These are phyloP conservation scores for Solanum hybrid DNA, from an alignment of 305 asterid species.

Conservation along the genomic window DNA sequence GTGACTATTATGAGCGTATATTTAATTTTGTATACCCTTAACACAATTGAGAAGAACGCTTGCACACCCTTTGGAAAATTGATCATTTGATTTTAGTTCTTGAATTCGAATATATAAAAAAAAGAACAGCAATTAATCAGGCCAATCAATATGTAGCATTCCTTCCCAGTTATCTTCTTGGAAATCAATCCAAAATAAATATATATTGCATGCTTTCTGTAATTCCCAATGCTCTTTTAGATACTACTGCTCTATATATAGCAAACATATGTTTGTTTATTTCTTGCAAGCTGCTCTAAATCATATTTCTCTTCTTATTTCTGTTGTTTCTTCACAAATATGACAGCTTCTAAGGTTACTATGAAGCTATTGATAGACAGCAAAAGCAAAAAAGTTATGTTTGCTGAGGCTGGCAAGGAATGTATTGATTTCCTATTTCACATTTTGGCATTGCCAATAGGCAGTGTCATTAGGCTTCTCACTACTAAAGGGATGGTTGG, in stretches of 20 bases:
- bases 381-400: constrained; percentile 1
- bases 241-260: not conserved
- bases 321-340: not conserved
- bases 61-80: no score
- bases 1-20: no score
- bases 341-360: not conserved
- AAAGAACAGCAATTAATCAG: not conserved
- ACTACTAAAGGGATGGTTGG: constrained; percentile 9
- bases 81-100: no score
- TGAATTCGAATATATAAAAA: not conserved
- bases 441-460: constrained; percentile 19
- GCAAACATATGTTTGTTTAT: no score
- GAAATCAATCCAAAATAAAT: not conserved
- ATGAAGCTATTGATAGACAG: constrained; percentile 17
- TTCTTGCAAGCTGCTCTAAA: no score
- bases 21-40: no score
- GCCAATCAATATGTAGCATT: not conserved
- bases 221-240: not conserved
- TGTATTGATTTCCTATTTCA: constrained; percentile 31
- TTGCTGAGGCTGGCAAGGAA: constrained; percentile 22
- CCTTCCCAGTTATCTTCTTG: not conserved
- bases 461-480: constrained; percentile 13
- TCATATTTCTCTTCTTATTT: no score
- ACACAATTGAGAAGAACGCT: no score
- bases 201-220: not conserved